Evolutionary conservation across 2,329 filamentous ascomycete genomes (phyloP), one percentile per base, ranked within the genome.

Genomic region (Metarhizium sp.): DNA sequence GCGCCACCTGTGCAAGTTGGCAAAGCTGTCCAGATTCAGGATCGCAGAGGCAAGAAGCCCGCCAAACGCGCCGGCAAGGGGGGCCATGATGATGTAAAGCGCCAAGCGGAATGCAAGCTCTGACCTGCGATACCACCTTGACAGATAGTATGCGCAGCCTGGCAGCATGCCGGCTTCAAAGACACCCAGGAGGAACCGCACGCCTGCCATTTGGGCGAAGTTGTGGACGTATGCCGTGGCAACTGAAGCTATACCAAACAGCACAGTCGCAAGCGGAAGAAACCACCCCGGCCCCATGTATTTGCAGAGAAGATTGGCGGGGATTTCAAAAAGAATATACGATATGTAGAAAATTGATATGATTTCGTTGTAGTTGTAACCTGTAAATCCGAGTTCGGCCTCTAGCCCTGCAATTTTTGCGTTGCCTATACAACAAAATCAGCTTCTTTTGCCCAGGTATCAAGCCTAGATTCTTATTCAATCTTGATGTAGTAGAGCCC

Each of bases 101-200:
- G 82, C 80, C 0, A 89, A 71, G 0, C 86, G 78, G 66, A 88
- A 88, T 0, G 82, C 78, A 6, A 90, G 71, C 67, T 90, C 86
- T 51, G 78, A 78, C 36, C 83, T 75, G n/a, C 84, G 75, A 61
- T 89, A 90, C 86, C 86, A 90, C 52, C 86, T 74, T 1, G 80
- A 85, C 20, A 89, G 71, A 62, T 89, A 90, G 68, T 89, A 90
- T 0, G 85, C 85, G 45, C 88, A 87, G 0, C 87, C 86, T 0
- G 87, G 87, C 54, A 90, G 68, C 79, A 90, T 83, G 7, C 86
- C 87, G 0, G 87, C 84, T 68, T 91, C 87, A 56, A 89, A 88
- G 11, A 86, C 68, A 10, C 83, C 83, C 0, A 88, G 76, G 0
- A 88, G 59, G 61, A 90, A 88, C 5, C 87, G 80, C 0, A 89